phyloP scores from a whole-genome alignment of 2,329 filamentous ascomycete species.

The Coniochaeta sp. region DNA sequence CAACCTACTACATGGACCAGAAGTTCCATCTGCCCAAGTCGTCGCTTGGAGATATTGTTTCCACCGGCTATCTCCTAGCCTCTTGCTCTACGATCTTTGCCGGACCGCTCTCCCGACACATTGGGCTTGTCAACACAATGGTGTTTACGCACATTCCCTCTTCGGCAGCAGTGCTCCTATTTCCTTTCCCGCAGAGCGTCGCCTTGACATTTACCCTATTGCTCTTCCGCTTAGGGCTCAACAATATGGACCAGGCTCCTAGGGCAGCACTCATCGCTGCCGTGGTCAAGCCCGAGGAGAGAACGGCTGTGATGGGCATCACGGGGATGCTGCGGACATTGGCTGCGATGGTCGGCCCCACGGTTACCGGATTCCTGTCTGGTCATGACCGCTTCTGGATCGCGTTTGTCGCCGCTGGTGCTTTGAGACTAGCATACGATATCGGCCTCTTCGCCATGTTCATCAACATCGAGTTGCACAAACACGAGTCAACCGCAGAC shows the following conservation, averaged over 20 bases:
- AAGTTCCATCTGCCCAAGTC: constrained; percentile 50
- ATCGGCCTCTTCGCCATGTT: constrained; percentile 52
- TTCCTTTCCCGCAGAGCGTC: constrained; percentile 45
- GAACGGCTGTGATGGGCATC: constrained; percentile 65
- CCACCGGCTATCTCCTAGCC: constrained; percentile 44
- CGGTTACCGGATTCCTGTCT: constrained; percentile 47
- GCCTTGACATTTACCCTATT: constrained; percentile 46
- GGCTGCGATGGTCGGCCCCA: constrained; percentile 46
- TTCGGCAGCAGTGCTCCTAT: constrained; percentile 51
- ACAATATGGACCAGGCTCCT: constrained; percentile 64
- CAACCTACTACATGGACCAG: constrained; percentile 49
- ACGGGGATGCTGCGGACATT: constrained; percentile 53
- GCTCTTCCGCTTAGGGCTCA: constrained; percentile 52
- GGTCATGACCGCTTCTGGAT: constrained; percentile 48
- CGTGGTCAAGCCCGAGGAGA: constrained; percentile 55
- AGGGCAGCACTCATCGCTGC: constrained; percentile 59
- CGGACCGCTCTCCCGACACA: constrained; percentile 46
- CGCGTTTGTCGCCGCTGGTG: constrained; percentile 51
- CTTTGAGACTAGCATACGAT: constrained; percentile 47
- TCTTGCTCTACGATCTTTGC: constrained; percentile 48
- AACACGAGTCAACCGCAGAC: constrained; percentile 25
- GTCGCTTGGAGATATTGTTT: constrained; percentile 51
- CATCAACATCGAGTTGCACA: constrained; percentile 46
- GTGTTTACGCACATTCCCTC: constrained; percentile 56
- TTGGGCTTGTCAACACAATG: constrained; percentile 59